Conservation (phyloP, 768 basidiomycete genomes). For the Boletus rubropictus region DNA sequence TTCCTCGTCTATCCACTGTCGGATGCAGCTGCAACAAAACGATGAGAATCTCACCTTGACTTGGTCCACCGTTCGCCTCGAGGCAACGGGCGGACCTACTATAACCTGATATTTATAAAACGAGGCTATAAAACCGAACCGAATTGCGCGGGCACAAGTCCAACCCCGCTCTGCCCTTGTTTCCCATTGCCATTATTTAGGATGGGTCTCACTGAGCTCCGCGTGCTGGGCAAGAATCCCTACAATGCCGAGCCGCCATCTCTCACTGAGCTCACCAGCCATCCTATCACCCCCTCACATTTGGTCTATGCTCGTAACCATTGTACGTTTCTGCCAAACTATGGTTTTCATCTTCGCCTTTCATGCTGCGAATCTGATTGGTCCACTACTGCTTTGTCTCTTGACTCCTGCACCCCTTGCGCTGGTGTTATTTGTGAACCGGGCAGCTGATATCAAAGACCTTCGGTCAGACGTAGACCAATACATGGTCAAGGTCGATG, state of each 20-base stretch:
- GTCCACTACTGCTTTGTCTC: neutral
- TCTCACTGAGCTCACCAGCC: slow-evolving; percentile 45
- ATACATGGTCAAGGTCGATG: slow-evolving; percentile 27
- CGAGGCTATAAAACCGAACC: slow-evolving; percentile 1
- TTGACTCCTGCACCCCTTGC: neutral
- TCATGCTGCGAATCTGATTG: neutral
- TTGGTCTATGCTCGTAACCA: slow-evolving; percentile 73
- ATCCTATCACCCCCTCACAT: slow-evolving; percentile 51
- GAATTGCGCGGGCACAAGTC: neutral
- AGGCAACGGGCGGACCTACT: neutral
- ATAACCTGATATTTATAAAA: neutral
- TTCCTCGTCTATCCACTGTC: no score
- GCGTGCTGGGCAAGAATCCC: slow-evolving; percentile 36
- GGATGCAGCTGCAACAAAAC: no score
- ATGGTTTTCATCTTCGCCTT: neutral
- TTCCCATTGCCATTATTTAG: neutral
- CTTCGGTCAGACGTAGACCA: slow-evolving; percentile 15
- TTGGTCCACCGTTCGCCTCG: no score
- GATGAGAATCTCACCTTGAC: no score
- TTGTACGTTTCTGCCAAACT: slow-evolving; percentile 42
- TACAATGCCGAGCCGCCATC: slow-evolving; percentile 67
- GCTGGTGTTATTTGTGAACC: neutral
- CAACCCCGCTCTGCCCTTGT: no score
- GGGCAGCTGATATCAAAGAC: slow-evolving; percentile 25
- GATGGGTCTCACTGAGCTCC: slow-evolving; percentile 21